Conservation (phyloP, 164 flowering plant genomes). For the Vitis riparia region DNA sequence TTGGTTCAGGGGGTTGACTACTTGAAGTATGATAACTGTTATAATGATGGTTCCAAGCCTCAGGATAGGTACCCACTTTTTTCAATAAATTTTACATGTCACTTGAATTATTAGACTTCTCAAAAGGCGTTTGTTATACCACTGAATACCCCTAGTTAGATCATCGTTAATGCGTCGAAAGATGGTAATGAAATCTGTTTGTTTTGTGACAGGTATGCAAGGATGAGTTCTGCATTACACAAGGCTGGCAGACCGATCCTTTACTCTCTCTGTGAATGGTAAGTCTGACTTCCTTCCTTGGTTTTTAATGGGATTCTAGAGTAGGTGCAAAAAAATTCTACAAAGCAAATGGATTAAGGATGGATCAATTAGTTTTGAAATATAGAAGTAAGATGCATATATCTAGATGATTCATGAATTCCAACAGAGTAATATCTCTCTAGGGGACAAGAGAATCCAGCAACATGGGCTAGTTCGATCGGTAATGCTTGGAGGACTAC, state of each 20-base stretch:
- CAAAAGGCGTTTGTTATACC: too few relatives aligned
- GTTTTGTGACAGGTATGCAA: constrained; percentile 25
- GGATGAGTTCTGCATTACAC: constrained; percentile 41
- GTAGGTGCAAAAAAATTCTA: too few relatives aligned
- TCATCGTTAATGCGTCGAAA: neutral
- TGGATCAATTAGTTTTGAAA: neutral
- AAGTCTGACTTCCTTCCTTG: constrained; percentile 1
- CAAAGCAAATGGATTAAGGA: too few relatives aligned
- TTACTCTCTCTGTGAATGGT: constrained; percentile 54
- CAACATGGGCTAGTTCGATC: constrained; percentile 38
- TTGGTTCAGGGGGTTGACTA: constrained; percentile 44
- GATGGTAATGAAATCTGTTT: neutral
- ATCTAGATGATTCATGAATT: neutral
- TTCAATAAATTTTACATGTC: neutral
- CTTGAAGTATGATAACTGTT: constrained; percentile 58
- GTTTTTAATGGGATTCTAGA: too few relatives aligned
- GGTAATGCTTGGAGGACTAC: constrained; percentile 61
- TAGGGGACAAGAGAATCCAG: constrained; percentile 55
- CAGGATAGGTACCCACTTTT: constrained; percentile 25
- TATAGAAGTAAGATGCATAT: neutral
- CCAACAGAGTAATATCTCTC: neutral
- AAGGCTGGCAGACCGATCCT: constrained; percentile 39
- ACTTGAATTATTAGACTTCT: too few relatives aligned
- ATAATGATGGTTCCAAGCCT: constrained; percentile 35
- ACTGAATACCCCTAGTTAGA: too few relatives aligned